phyloP scores from a whole-genome alignment of 352 stramenopile genomes.

The Achlya hypogyna region DNA sequence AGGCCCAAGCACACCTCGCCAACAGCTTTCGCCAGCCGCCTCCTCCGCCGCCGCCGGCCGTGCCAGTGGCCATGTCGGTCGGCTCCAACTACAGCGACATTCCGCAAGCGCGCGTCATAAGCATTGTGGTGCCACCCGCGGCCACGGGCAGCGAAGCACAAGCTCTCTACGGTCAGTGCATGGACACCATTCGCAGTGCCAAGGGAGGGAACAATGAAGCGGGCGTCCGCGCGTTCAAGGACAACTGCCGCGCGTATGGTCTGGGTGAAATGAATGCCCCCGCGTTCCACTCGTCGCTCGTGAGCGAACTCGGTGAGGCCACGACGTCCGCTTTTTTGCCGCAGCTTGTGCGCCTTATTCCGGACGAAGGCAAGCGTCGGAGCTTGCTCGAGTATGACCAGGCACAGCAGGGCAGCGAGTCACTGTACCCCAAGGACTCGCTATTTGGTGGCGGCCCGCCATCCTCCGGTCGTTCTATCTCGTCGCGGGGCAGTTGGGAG shows the following conservation, averaged over 20 bases:
- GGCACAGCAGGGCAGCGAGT: too few species aligned
- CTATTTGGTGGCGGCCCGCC: too few species aligned
- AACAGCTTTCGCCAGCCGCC: neutral
- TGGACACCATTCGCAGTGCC: constrained; percentile 42
- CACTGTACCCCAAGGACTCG: too few species aligned
- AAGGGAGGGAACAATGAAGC: constrained; percentile 43
- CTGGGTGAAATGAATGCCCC: constrained; percentile 47
- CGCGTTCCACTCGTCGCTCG: constrained; percentile 43
- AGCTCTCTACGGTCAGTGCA: constrained; percentile 43
- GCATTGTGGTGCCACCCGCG: constrained; percentile 34
- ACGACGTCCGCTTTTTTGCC: constrained; percentile 37
- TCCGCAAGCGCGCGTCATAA: neutral
- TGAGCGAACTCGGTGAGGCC: constrained; percentile 36
- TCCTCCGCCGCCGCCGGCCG: neutral
- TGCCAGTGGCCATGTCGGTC: neutral
- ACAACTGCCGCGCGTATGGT: constrained; percentile 48
- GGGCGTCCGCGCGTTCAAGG: constrained; percentile 50
- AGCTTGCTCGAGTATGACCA: constrained; percentile 50
- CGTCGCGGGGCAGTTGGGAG: too few species aligned
- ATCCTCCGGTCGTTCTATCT: too few species aligned
- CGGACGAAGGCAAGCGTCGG: constrained; percentile 37
- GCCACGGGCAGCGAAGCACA: constrained; percentile 44
- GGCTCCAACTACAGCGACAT: neutral
- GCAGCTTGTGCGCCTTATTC: constrained; percentile 39
- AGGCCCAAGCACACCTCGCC: too few species aligned